A percentile compares a stretch with the other conserved stretches of the same genome.
Evolutionary conservation across 257 asterid genomes (phyloP).

Genomic region (Fraxinus quadrangulata): DNA sequence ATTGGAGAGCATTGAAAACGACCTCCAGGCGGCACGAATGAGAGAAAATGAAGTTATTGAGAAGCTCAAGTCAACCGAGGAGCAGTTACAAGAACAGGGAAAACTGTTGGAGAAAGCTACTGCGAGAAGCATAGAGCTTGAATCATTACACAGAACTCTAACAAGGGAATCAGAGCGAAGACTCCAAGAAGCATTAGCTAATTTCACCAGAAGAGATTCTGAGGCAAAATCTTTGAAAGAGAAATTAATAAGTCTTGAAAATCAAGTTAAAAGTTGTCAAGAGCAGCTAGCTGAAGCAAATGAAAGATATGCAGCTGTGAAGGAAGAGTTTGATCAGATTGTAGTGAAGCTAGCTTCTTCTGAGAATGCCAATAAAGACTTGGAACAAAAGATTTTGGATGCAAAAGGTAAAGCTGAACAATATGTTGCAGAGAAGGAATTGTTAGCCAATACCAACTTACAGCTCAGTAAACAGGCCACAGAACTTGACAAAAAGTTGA

Average conservation of each 20-base stretch:
- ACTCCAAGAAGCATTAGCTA: conserved; percentile 64
- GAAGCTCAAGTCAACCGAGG: conserved; percentile 78
- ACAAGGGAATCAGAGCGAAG: conserved; percentile 59
- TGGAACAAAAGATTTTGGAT: conserved; percentile 53
- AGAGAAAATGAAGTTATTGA: conserved; percentile 56
- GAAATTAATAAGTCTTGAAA: conserved; percentile 60
- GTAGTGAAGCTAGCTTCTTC: conserved; percentile 55
- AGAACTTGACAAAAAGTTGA: conserved; percentile 60
- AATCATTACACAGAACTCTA: conserved; percentile 54
- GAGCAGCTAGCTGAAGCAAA: conserved; percentile 64
- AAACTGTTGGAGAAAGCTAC: conserved; percentile 56
- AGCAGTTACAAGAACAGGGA: conserved; percentile 61
- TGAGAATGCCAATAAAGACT: conserved; percentile 54
- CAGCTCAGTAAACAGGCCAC: conserved; percentile 50
- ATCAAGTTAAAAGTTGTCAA: conserved; percentile 54
- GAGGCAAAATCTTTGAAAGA: conserved; percentile 66
- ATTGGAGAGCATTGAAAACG: conserved; percentile 63
- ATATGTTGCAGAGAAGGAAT: conserved; percentile 53
- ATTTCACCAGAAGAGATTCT: conserved; percentile 57
- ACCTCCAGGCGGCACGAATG: conserved; percentile 50
- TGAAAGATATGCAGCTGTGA: conserved; percentile 45
- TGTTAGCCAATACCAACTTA: conserved; percentile 53
- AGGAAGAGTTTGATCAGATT: conserved; percentile 61
- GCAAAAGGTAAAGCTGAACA: conserved; percentile 57
- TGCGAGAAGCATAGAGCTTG: conserved; percentile 57